A percentile compares a stretch with the other conserved stretches of the same genome.
phyloP scores from a whole-genome alignment of 2,329 filamentous ascomycete species.

The Graphilbum ipis-grandicollis region DNA sequence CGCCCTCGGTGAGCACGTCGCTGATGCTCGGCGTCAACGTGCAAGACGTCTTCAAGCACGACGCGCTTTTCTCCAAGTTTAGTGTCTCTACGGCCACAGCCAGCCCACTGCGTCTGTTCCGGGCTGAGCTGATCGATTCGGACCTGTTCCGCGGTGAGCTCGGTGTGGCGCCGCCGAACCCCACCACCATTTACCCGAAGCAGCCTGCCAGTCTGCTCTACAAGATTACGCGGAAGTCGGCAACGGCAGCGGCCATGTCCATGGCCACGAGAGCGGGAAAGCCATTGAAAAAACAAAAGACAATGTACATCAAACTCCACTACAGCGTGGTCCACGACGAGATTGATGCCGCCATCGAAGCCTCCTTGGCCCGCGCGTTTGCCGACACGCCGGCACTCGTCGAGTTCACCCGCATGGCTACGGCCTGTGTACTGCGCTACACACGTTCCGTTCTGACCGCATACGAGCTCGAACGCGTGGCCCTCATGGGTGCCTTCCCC shows the following conservation, averaged over 20 bases:
- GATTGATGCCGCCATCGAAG: conserved; percentile 33
- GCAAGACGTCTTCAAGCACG: conserved; percentile 82
- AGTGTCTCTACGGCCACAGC: conserved; percentile 68
- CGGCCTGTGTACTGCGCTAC: conserved; percentile 23
- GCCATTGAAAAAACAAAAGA: too few relatives aligned
- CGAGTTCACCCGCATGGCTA: conserved; percentile 3
- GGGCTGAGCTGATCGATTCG: conserved; percentile 53
- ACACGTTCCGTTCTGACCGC: conserved; percentile 24
- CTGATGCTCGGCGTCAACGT: conserved; percentile 89
- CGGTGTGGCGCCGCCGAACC: conserved; percentile 31
- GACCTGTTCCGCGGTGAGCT: conserved; percentile 50
- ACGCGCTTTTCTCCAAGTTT: conserved; percentile 71
- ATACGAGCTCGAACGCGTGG: conserved; percentile 38
- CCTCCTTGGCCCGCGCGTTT: conserved; percentile 22
- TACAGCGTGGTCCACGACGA: conserved; percentile 68
- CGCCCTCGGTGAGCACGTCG: conserved; percentile 49
- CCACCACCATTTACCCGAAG: conserved; percentile 54
- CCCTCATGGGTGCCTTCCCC: conserved; percentile 32
- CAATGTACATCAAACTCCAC: conserved; percentile 50
- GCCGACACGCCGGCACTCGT: conserved; percentile 14
- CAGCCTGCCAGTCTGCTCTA: conserved; percentile 72
- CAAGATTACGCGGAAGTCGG: conserved; percentile 45
- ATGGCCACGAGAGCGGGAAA: too few relatives aligned
- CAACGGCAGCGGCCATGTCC: conserved; percentile 13
- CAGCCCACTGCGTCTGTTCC: conserved; percentile 57